Evolutionary conservation across 345 rosid genomes (phyloP).

Genomic region (Dovyalis caffra): DNA sequence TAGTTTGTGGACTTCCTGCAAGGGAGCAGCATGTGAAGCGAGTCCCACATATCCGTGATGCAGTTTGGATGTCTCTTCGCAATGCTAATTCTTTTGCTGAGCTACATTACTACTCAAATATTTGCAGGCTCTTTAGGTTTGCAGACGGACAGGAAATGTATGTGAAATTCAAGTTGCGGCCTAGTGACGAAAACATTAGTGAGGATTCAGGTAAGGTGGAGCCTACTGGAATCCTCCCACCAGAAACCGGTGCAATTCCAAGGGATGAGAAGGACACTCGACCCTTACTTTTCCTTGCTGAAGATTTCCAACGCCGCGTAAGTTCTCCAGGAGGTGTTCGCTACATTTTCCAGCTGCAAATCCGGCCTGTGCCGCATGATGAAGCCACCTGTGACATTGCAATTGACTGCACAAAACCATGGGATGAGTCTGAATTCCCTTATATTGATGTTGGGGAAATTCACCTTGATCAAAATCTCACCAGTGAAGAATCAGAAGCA

Average conservation of each 20-base stretch:
- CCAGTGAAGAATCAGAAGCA: slow-evolving; percentile 48
- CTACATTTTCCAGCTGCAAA: slow-evolving; percentile 59
- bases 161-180: slow-evolving; percentile 61
- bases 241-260: slow-evolving; percentile 76
- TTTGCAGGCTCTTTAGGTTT: slow-evolving; percentile 57
- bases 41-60: slow-evolving; percentile 55
- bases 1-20: slow-evolving; percentile 65
- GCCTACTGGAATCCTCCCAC: slow-evolving; percentile 63
- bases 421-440: slow-evolving; percentile 57
- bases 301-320: slow-evolving; percentile 54
- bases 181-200: slow-evolving; percentile 35
- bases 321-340: slow-evolving; percentile 43
- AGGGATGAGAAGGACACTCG: slow-evolving; percentile 50
- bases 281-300: slow-evolving; percentile 59
- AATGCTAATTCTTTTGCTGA: slow-evolving; percentile 45
- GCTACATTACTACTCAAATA: slow-evolving; percentile 60
- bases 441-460: slow-evolving; percentile 51
- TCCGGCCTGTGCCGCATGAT: slow-evolving; percentile 41
- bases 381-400: slow-evolving; percentile 44
- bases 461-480: slow-evolving; percentile 42
- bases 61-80: slow-evolving; percentile 63
- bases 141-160: slow-evolving; percentile 57
- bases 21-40: slow-evolving; percentile 58
- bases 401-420: slow-evolving; percentile 63
- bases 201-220: slow-evolving; percentile 65